Base-by-base conservation (phyloP, 371 early-diverging fungal species). In the Mortierella polycephala region DNA sequence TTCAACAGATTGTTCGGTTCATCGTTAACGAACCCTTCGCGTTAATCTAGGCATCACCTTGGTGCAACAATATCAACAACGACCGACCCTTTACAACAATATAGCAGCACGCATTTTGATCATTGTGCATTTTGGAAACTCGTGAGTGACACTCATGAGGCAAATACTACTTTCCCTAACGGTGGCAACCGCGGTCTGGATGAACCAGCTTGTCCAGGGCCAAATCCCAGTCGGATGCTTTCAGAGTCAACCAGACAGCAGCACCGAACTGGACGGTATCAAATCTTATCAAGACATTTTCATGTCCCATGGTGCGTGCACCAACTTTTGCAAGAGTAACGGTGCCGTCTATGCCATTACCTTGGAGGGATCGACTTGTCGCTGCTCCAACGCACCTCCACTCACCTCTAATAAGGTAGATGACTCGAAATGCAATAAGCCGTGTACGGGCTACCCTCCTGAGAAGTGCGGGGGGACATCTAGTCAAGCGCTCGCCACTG, bases 251-350 rank as follows among this genome's bases (percentile, higher is more conserved):
- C 56, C 65, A 20, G 75, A 75, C 20, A 57, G 64, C 37, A 61
- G 12, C 41, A 30, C 54, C 12, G 64, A 60, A 39, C 9, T 55
- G 0, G 58, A 60, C 42, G 30, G 30, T 30, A n/a, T 52, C 44
- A 76, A 76, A 47, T 64, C 75, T 12, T 69, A 51, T 50, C 75
- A 70, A 40, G 77, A 76, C 50, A 76, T 76, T 11, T 76, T 46
- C 68, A 76, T 76, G 77, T 76, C 77, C n/a, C 77, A 71, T 10
- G 77, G 77, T 8, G 71, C 71, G 0, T 76, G 77, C 39, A 67
- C 68, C n/a, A 71, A 59, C 46, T 76, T 67, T 61, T 76, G 71
- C 55, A 63, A 53, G 46, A 60, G 14, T 41, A 67, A 53, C 2
- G 67, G 67, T 1, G 9, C 64, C n/a, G 64, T 60, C 21, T 76